Conservation (phyloP, 1,139 yeast genomes). For the Candida sanyaensis region DNA sequence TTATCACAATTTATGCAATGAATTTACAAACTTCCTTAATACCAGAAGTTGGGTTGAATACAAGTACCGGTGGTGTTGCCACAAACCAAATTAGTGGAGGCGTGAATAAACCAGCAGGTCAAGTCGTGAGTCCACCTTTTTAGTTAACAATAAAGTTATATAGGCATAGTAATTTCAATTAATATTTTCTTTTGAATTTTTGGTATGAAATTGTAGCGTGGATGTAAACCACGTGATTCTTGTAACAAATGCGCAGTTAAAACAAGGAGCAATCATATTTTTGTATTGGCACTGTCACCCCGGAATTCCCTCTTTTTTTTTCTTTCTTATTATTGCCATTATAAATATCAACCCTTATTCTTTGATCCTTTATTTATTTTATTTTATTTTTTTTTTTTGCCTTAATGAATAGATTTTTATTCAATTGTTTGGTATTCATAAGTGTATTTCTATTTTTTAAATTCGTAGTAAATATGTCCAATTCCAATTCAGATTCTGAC, state of each 20-base stretch:
- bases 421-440: constrained; percentile 11
- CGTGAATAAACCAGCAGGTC: background rate
- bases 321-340: background rate
- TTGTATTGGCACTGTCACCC: background rate
- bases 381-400: background rate
- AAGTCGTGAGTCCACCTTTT: background rate
- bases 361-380: background rate
- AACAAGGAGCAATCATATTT: background rate
- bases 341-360: background rate
- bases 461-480: constrained; percentile 5
- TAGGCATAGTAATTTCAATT: too few relatives aligned
- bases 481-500: constrained; percentile 2
- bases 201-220: background rate
- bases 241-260: background rate
- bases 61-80: constrained; percentile 47
- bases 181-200: background rate
- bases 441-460: constrained; percentile 10
- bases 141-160: background rate
- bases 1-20: constrained; percentile 61
- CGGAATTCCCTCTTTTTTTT: background rate
- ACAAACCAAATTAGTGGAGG: constrained; percentile 10
- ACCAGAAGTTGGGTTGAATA: constrained; percentile 51
- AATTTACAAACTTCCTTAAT: constrained; percentile 46
- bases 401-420: constrained; percentile 14
- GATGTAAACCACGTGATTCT: background rate